Evolutionary conservation across 225 moss, liverwort and hornwort genomes (phyloP), one percentile per base, ranked within the genome.

Genomic region (Thuidium tamariscinum): DNA sequence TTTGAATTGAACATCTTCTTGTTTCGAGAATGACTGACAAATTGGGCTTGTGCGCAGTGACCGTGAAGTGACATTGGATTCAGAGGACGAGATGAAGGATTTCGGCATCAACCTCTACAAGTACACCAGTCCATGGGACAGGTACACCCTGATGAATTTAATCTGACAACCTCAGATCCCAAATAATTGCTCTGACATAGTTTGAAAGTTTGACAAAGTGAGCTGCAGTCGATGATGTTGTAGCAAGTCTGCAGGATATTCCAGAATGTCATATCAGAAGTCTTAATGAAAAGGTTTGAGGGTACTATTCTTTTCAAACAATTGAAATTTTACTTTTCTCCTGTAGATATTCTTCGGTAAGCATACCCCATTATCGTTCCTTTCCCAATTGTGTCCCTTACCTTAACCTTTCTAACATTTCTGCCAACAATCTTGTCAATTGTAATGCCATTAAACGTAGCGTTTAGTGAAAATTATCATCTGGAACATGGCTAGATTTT

Each of bases 61-160:
- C 39, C 90, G 85, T 68, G 90, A 93, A 66, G 86, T 89, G 88
- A 93, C 62, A 39, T 85, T 93, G 72, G 90, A 93, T 86, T 88
- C 88, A 32, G 82, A 74, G 68, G 83, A 72, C 51, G 91, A 90
- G 62, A 19, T 86, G 68, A 91, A 89, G 74, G 86, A 83, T 36
- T 85, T 87, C 25, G 89, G 88, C 56, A n/a, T 41, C 78, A 83
- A 90, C 42, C 85, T 91, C 22, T 52, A 76, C 78, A 91, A 86
- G 74, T 93, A 88, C 83, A 78, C 89, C 41, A 89, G 80, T 89
- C 93, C 93, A 22, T 93, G 93, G 93, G 93, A 93, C 66, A 91
- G 93, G 93, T 91, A 64, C 7, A 34, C 30, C 41, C 71, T 59
- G 57, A 72, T 34, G 34, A 57, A 5, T 59, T 71, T 46, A 16